These are phyloP conservation scores for Physcia stellaris DNA, from an alignment of 495 filamentous ascomycete species.

Conservation along the genomic window DNA sequence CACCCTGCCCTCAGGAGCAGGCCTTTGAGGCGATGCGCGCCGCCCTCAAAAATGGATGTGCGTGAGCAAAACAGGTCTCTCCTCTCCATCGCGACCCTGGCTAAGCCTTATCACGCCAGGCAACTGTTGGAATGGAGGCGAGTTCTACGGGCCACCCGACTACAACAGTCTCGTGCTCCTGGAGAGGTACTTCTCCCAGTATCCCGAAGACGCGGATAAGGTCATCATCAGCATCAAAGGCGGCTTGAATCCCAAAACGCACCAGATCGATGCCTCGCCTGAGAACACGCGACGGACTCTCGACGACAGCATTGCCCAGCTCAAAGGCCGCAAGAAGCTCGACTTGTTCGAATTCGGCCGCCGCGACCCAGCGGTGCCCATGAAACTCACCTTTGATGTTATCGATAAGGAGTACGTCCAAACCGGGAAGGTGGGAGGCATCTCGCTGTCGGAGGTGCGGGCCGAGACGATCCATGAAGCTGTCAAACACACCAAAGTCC, in stretches of 20 bases:
- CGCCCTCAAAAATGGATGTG: constrained; percentile 46
- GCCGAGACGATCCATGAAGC: constrained; percentile 66
- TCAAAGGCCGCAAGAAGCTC: constrained; percentile 68
- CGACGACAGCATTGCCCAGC: constrained; percentile 41
- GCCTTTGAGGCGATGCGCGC: constrained; percentile 56
- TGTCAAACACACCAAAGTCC: constrained; percentile 52
- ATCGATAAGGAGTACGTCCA: constrained; percentile 53
- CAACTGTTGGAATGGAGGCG: constrained; percentile 71
- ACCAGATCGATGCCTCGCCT: constrained; percentile 41
- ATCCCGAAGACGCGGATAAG: constrained; percentile 47
- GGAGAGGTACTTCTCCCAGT: constrained; percentile 42
- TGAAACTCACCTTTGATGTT: constrained; percentile 40
- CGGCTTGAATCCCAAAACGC: constrained; percentile 19
- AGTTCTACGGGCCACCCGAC: constrained; percentile 62
- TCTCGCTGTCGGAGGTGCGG: constrained; percentile 58
- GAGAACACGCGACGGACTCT: constrained; percentile 50
- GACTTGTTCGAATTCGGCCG: constrained; percentile 73
- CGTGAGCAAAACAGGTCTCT: too few species aligned
- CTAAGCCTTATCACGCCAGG: too few species aligned
- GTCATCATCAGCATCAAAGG: constrained; percentile 55
- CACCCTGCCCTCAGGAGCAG: constrained; percentile 42
- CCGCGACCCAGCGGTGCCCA: constrained; percentile 47
- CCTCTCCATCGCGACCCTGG: too few species aligned
- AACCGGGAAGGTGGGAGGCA: constrained; percentile 62
- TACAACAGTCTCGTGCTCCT: constrained; percentile 50